Percentiles rank a stretch among this genome's conserved stretches.
phyloP scores from a whole-genome alignment of 2,329 filamentous ascomycete genomes.

The Fonsecaea monophora region DNA sequence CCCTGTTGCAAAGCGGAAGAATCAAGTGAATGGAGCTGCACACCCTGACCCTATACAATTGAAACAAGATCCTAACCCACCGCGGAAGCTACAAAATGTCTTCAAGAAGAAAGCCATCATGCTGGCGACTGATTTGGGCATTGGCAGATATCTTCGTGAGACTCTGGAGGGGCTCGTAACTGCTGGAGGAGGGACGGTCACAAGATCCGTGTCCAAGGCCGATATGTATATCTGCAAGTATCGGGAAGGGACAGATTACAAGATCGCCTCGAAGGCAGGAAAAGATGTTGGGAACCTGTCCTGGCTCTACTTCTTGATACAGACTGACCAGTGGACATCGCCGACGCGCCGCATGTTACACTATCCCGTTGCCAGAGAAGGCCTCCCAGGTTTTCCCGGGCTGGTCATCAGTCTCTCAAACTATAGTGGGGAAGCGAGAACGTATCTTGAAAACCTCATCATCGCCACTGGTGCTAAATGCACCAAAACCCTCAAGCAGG shows the following conservation, averaged over 20 bases:
- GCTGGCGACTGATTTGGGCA: slow-evolving; percentile 75
- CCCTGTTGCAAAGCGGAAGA: slow-evolving; percentile 62
- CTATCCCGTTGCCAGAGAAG: slow-evolving; percentile 80
- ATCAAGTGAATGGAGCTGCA: slow-evolving; percentile 71
- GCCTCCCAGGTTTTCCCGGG: slow-evolving; percentile 78
- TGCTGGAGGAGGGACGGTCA: slow-evolving; percentile 73
- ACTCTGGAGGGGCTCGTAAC: slow-evolving; percentile 75
- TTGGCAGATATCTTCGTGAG: slow-evolving; percentile 69
- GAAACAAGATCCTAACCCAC: slow-evolving; percentile 44
- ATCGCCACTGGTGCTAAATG: slow-evolving; percentile 83
- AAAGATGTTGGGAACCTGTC: slow-evolving; percentile 91
- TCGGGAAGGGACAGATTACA: slow-evolving; percentile 79
- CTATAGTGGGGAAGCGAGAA: slow-evolving; percentile 90
- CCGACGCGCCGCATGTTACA: slow-evolving; percentile 83
- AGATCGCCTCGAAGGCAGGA: slow-evolving; percentile 73
- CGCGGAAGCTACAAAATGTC: slow-evolving; percentile 64
- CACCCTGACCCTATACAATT: slow-evolving; percentile 47
- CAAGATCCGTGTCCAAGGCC: slow-evolving; percentile 69
- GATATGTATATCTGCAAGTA: slow-evolving; percentile 88
- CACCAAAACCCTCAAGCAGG: slow-evolving; percentile 92
- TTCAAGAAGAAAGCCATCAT: slow-evolving; percentile 80
- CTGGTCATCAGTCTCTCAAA: slow-evolving; percentile 90
- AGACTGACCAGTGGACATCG: slow-evolving; percentile 85
- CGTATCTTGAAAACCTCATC: slow-evolving; percentile 92
- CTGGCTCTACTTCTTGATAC: slow-evolving; percentile 93